phyloP scores from a whole-genome alignment of 2,329 filamentous ascomycete genomes.

The Akanthomyces muscarius region DNA sequence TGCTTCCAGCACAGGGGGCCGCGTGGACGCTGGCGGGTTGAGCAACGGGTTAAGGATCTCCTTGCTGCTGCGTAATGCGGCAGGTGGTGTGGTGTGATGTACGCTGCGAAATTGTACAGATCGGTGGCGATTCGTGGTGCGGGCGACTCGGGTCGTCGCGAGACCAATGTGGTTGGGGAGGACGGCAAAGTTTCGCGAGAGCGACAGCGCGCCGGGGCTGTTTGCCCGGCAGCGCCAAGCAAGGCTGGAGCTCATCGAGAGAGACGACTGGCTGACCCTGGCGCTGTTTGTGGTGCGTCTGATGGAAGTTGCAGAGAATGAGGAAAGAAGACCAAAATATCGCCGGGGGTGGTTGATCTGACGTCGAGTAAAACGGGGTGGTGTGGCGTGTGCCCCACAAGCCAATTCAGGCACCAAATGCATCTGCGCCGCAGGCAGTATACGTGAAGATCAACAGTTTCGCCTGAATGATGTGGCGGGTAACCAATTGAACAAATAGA shows the following conservation, averaged over 20 bases:
- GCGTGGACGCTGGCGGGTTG: constrained; percentile 71
- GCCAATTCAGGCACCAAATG: constrained; percentile 2
- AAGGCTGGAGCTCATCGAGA: constrained; percentile 31
- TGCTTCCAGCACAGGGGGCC: constrained; percentile 64
- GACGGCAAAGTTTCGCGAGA: constrained; percentile 13
- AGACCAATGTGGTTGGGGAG: constrained; percentile 10
- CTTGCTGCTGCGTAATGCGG: constrained; percentile 20
- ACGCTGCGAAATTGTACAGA: not conserved
- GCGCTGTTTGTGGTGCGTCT: not conserved
- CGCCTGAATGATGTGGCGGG: no score
- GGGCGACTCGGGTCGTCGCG: constrained; percentile 7
- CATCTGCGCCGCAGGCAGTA: not conserved
- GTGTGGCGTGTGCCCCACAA: not conserved
- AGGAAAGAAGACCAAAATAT: not conserved
- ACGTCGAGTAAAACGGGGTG: constrained; percentile 3
- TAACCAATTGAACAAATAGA: no score
- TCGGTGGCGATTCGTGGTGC: constrained; percentile 6
- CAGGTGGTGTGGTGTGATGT: constrained; percentile 20
- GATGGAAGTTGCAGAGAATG: not conserved
- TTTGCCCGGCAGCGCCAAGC: constrained; percentile 30
- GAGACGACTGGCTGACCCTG: not conserved
- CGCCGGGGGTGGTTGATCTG: not conserved
- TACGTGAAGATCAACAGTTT: not conserved
- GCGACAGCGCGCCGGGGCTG: constrained; percentile 21
- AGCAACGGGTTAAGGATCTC: constrained; percentile 39